A percentile compares a stretch with the other conserved stretches of the same genome.
These are phyloP conservation scores for Cruciata laevipes DNA, from an alignment of 257 asterid species.

Conservation along the genomic window DNA sequence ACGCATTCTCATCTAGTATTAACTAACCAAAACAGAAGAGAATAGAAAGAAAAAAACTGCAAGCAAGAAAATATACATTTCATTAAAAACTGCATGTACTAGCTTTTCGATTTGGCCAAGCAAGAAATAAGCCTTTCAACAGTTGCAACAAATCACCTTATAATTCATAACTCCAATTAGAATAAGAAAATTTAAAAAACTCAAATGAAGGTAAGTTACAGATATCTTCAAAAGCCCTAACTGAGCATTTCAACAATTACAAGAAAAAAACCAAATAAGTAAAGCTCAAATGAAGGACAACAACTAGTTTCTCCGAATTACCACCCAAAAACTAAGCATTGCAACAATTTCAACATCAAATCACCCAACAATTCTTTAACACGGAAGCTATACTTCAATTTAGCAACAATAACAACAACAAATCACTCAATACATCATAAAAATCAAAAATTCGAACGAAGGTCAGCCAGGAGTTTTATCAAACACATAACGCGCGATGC, in stretches of 20 bases:
- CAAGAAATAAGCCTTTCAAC: neutral
- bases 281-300: neutral
- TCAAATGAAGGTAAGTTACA: neutral
- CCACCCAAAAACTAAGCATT: too few relatives aligned
- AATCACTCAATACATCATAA: neutral
- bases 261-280: neutral
- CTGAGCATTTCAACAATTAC: neutral
- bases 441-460: neutral
- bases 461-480: constrained; percentile 2
- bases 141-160: neutral
- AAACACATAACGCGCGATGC: constrained; percentile 6
- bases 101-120: too few relatives aligned
- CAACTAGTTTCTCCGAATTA: neutral
- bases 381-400: neutral
- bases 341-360: too few relatives aligned
- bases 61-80: neutral
- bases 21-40: neutral
- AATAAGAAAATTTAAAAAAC: too few relatives aligned
- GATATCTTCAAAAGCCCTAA: neutral
- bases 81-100: neutral
- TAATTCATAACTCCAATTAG: too few relatives aligned
- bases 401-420: neutral
- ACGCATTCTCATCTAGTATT: neutral
- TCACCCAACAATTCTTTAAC: neutral
- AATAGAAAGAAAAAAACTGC: neutral